Percentiles rank a stretch among this genome's conserved stretches.
Conservation (phyloP, 441 rosid species). For the Capsella rubella region DNA sequence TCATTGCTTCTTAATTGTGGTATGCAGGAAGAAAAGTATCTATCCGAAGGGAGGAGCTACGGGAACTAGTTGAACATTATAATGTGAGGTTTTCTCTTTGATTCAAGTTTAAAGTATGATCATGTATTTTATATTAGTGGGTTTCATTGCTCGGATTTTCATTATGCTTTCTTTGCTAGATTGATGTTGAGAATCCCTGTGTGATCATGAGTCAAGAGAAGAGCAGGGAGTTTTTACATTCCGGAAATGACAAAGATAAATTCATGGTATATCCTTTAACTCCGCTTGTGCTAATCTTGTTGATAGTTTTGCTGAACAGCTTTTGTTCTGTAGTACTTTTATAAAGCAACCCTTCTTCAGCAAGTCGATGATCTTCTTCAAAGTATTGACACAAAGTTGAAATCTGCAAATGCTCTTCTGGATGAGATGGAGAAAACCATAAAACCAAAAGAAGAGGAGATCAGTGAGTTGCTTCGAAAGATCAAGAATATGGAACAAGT, state of each 20-base stretch:
- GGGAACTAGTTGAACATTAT: constrained; percentile 83
- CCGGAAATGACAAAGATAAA: constrained; percentile 92
- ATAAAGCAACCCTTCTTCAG: constrained; percentile 94
- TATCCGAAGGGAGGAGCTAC: constrained; percentile 73
- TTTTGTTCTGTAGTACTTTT: constrained; percentile 70
- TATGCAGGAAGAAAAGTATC: constrained; percentile 71
- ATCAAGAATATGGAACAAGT: constrained; percentile 83
- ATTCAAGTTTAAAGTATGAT: neutral
- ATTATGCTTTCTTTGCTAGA: constrained; percentile 46
- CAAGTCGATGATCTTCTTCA: constrained; percentile 84
- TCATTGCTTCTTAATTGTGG: constrained; percentile 29
- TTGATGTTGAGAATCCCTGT: constrained; percentile 98
- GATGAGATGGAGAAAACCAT: constrained; percentile 69
- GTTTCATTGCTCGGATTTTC: neutral
- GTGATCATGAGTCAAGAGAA: constrained; percentile 98
- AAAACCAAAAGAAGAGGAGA: constrained; percentile 74
- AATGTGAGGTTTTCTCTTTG: constrained; percentile 63
- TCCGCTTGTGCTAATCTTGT: constrained; percentile 1
- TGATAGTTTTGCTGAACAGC: constrained; percentile 44
- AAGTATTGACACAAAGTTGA: constrained; percentile 57
- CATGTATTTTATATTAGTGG: constrained; percentile 9
- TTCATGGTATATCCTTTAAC: constrained; percentile 66
- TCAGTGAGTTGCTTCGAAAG: constrained; percentile 66
- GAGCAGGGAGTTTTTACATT: constrained; percentile 95
- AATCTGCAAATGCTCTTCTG: constrained; percentile 63